phyloP scores from a whole-genome alignment of 768 basidiomycete genomes.

The Tricholoma bakamatsutake region DNA sequence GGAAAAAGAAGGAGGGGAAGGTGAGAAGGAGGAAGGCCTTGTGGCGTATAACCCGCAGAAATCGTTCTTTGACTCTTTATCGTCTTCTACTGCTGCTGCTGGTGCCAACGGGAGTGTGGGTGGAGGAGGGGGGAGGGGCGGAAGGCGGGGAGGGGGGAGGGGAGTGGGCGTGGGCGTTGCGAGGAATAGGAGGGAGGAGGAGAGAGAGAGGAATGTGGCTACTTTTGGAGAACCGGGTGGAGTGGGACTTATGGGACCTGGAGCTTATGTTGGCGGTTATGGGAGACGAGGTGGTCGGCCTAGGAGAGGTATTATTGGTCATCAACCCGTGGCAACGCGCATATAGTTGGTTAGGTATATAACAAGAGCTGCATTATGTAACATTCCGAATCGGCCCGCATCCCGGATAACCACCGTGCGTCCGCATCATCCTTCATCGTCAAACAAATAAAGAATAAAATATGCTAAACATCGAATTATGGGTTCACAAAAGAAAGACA shows the following conservation, averaged over 20 bases:
- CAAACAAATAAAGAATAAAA: too few species aligned
- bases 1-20: conserved; percentile 25
- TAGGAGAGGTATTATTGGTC: conserved; percentile 19
- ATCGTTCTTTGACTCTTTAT: conserved; percentile 77
- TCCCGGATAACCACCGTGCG: too few species aligned
- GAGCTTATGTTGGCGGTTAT: conserved; percentile 71
- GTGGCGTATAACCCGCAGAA: conserved; percentile 68
- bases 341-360: too few species aligned
- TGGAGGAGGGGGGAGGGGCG: conserved; percentile 18
- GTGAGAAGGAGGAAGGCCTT: conserved; percentile 29
- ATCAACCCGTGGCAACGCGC: too few species aligned
- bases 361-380: too few species aligned
- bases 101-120: conserved; percentile 23
- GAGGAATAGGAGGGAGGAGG: conserved; percentile 72
- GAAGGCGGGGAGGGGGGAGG: conserved; percentile 34
- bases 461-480: too few species aligned
- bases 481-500: too few species aligned
- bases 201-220: conserved; percentile 77
- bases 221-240: conserved; percentile 87
- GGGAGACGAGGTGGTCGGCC: conserved; percentile 39
- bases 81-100: conserved; percentile 28
- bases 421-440: too few species aligned
- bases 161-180: conserved; percentile 47
- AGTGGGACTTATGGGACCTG: conserved; percentile 69
- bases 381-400: too few species aligned